Base-by-base conservation (phyloP, 2,329 filamentous ascomycete genomes). In the Ilyonectria robusta region DNA sequence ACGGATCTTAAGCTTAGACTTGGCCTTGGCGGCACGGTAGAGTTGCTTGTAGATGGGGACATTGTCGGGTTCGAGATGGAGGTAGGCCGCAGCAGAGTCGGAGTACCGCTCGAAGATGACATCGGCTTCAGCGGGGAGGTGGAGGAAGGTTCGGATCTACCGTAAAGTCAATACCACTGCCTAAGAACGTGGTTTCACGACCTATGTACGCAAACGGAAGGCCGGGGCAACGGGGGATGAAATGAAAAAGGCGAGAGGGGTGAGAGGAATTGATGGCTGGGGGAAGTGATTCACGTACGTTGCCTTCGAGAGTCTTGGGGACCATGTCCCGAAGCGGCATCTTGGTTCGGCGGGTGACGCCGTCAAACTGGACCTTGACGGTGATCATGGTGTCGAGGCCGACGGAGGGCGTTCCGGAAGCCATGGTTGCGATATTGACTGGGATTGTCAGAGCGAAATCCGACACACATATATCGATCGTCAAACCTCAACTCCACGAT, bases 1-100 rank as follows among this genome's bases (percentile, higher is more conserved):
- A 72, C 91, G 93, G 66, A 99, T 89, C 82, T 96, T 95, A 74
- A 99, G 91, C 91, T 98, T 99, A 72, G 95, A 91, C 87, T 99
- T 99, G 42, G 96, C 96, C 86, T 98, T 99, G 71, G 96, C 96
- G 72, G 96, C 96, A 76, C 96, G 92, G 80, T 96, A 95, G 47
- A 99, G 91, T 80, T 98, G 96, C 86, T 98, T 98, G 87, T 97
- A 99, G 77, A 97, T 93, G 51, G 93, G 87, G 9, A 88, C 83
- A 78, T 97, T 97, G 78, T 86, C 86, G 69, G 90, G 85, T 80
- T 97, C 92, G 67, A 99, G 91, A 50, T 88, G 86, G 72, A 98
- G 89, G 81, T 93, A 98, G 71, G 90, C 86, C 51, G 87, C 92
- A 71, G 94, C 93, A 71, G 94, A 98, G 82, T 99, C 96, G 71